phyloP scores from a whole-genome alignment of 768 basidiomycete genomes.

The Boletus barrowsii region DNA sequence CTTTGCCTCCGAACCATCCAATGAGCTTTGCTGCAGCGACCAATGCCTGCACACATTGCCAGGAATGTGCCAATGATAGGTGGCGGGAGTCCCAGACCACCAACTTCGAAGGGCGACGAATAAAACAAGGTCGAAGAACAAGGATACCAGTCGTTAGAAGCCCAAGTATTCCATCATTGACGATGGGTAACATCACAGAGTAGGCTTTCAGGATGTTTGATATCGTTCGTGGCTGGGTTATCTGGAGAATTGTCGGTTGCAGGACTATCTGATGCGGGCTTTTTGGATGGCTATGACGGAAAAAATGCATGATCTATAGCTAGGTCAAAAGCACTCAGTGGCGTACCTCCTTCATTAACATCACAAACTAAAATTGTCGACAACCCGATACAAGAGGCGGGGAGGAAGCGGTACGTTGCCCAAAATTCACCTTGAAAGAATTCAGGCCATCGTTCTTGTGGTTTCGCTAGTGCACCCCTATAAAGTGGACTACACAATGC shows the following conservation, averaged over 20 bases:
- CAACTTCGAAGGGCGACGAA: slow-evolving; percentile 39
- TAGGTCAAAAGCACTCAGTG: neutral
- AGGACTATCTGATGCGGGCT: neutral
- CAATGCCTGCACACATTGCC: slow-evolving; percentile 37
- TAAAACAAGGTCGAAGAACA: slow-evolving; percentile 42
- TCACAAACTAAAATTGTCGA: slow-evolving; percentile 8
- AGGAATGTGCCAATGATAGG: slow-evolving; percentile 39
- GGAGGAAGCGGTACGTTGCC: neutral
- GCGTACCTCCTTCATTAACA: slow-evolving; percentile 30
- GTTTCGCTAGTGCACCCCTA: slow-evolving; percentile 53
- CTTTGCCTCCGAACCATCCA: slow-evolving; percentile 39
- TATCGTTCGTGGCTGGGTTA: neutral
- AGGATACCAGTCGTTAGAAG: slow-evolving; percentile 40
- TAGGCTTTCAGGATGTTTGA: slow-evolving; percentile 21
- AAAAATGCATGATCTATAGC: neutral
- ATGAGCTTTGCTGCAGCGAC: slow-evolving; percentile 39
- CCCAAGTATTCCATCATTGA: slow-evolving; percentile 41
- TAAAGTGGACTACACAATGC: slow-evolving; percentile 39
- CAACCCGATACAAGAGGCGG: slow-evolving; percentile 11
- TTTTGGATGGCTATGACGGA: slow-evolving; percentile 23
- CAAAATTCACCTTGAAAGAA: slow-evolving; percentile 38
- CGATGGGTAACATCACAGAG: slow-evolving; percentile 39
- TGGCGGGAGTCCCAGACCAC: slow-evolving; percentile 42
- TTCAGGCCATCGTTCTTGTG: slow-evolving; percentile 51
- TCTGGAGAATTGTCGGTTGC: neutral